A percentile compares a stretch with the other conserved stretches of the same genome.
phyloP scores from a whole-genome alignment of 495 filamentous ascomycete species.

The Tricharina praecox region DNA sequence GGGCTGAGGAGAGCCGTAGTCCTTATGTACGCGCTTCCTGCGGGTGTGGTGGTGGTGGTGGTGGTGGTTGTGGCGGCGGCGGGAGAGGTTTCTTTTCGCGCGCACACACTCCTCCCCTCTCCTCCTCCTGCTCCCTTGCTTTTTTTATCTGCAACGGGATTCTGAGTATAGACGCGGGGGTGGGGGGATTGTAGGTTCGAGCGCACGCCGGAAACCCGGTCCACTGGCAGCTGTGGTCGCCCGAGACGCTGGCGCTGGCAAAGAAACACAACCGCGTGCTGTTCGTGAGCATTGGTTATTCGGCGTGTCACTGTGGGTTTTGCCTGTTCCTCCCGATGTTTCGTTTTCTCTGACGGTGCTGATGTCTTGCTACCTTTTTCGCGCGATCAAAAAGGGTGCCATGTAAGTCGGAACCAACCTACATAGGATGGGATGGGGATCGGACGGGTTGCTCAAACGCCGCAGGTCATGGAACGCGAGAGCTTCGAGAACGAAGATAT shows the following conservation, averaged over 20 bases:
- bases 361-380: background rate
- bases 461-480: conserved; percentile 63
- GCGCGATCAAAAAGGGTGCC: conserved; percentile 27
- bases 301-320: conserved; percentile 75
- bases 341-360: background rate
- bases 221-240: conserved; percentile 81
- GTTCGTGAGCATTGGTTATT: conserved; percentile 91
- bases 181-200: conserved; percentile 60
- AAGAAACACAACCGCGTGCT: conserved; percentile 66
- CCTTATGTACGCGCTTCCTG: conserved; percentile 22
- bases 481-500: conserved; percentile 72
- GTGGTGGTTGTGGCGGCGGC: too few relatives aligned
- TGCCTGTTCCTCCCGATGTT: conserved; percentile 1
- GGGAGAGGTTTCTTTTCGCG: background rate
- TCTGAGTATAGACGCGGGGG: too few relatives aligned
- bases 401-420: conserved; percentile 15
- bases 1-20: conserved; percentile 17
- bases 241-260: conserved; percentile 59
- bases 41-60: background rate
- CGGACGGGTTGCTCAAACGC: background rate
- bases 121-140: background rate
- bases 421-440: background rate
- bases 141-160: too few relatives aligned
- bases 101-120: background rate
- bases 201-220: conserved; percentile 71